phyloP scores from a whole-genome alignment of 805 yeast genomes.

The Wickerhamiella musiphila region DNA sequence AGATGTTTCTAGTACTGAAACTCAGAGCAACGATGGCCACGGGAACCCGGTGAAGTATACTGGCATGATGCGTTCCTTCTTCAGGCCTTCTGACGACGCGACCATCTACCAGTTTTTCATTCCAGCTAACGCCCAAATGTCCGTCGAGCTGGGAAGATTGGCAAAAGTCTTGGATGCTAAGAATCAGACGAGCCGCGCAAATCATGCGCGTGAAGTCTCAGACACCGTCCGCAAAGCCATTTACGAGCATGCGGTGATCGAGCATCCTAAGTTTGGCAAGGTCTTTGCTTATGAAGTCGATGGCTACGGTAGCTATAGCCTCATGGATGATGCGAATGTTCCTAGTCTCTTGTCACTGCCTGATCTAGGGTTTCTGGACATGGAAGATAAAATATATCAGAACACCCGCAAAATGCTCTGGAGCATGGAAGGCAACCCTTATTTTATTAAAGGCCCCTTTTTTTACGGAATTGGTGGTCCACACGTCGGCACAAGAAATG shows the following conservation, averaged over 20 bases:
- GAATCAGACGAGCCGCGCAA: conserved; percentile 12
- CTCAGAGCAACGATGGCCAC: conserved; percentile 56
- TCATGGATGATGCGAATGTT: conserved; percentile 85
- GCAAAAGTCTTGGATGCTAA: conserved; percentile 14
- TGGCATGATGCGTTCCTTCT: conserved; percentile 64
- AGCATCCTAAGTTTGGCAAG: conserved; percentile 51
- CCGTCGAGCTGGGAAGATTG: conserved; percentile 38
- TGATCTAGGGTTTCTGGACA: conserved; percentile 46
- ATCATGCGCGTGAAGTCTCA: conserved; percentile 21
- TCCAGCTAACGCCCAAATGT: conserved; percentile 70
- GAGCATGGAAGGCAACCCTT: conserved; percentile 58
- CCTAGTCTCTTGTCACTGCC: conserved; percentile 77
- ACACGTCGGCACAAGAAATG: conserved; percentile 61
- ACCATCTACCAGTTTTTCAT: conserved; percentile 63
- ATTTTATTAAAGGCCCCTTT: conserved; percentile 40
- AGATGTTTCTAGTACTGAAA: conserved; percentile 65
- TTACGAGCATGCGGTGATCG: conserved; percentile 42
- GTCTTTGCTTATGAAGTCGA: conserved; percentile 84
- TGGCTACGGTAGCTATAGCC: conserved; percentile 55
- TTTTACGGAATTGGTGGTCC: conserved; percentile 85
- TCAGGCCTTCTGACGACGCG: conserved; percentile 81
- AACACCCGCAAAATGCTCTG: conserved; percentile 67
- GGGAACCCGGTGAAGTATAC: conserved; percentile 70
- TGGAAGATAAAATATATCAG: conserved; percentile 42
- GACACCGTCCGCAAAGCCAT: conserved; percentile 36